phyloP scores from a whole-genome alignment of 495 filamentous ascomycete species.

The Xylaria venustula region DNA sequence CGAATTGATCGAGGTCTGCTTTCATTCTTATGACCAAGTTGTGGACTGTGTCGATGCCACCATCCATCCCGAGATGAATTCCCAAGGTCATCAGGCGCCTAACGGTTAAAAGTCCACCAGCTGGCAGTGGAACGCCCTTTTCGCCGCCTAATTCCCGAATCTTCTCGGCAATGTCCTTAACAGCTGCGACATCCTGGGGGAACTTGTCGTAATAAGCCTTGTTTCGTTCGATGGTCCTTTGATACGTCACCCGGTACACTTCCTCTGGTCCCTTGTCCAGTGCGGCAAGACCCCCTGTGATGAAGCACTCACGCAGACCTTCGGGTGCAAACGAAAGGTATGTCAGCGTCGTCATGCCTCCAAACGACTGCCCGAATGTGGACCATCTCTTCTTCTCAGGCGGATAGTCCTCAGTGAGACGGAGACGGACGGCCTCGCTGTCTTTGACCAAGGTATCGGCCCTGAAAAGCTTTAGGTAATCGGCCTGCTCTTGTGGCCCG shows the following conservation, averaged over 20 bases:
- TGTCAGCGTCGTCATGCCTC: conserved; percentile 77
- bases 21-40: conserved; percentile 65
- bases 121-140: conserved; percentile 55
- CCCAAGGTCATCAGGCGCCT: conserved; percentile 73
- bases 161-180: conserved; percentile 64
- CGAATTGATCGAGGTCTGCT: conserved; percentile 69
- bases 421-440: conserved; percentile 78
- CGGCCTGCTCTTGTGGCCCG: conserved; percentile 61
- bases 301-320: conserved; percentile 76
- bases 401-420: conserved; percentile 67
- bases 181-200: conserved; percentile 72
- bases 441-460: conserved; percentile 89
- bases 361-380: conserved; percentile 86
- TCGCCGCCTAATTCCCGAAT: conserved; percentile 50
- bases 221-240: conserved; percentile 64
- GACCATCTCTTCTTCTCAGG: conserved; percentile 74
- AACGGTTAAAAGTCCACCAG: conserved; percentile 66
- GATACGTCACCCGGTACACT: conserved; percentile 70
- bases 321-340: conserved; percentile 81
- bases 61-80: conserved; percentile 72
- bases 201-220: conserved; percentile 79
- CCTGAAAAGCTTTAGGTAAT: conserved; percentile 82
- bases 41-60: conserved; percentile 68
- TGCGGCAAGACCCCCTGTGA: conserved; percentile 79
- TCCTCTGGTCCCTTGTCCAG: conserved; percentile 67